phyloP scores from a whole-genome alignment of 176 grass and related monocot genomes.

The Rhynchospora breviuscula region DNA sequence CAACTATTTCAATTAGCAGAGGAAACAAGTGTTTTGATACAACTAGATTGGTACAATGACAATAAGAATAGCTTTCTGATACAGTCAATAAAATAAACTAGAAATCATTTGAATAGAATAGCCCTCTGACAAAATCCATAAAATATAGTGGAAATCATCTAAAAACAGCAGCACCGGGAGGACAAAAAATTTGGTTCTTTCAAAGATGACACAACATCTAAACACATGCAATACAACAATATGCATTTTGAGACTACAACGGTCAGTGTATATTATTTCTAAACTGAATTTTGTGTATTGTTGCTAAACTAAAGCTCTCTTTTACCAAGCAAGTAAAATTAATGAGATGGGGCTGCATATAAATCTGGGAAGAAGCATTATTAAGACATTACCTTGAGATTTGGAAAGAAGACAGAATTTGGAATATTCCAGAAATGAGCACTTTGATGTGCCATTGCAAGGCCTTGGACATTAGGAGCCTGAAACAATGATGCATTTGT shows the following conservation, averaged over 20 bases:
- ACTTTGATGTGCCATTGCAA: slow-evolving; percentile 37
- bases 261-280: neutral
- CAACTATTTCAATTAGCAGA: neutral
- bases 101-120: neutral
- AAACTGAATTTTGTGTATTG: neutral
- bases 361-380: neutral
- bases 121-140: neutral
- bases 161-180: neutral
- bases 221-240: neutral
- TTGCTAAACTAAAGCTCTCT: neutral
- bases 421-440: slow-evolving; percentile 44
- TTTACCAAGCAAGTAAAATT: neutral
- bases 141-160: neutral
- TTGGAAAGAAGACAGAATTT: slow-evolving; percentile 47
- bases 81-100: neutral
- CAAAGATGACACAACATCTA: neutral
- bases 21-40: neutral
- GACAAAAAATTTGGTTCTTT: neutral
- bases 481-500: slow-evolving; percentile 41
- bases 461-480: slow-evolving; percentile 43
- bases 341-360: neutral
- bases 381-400: slow-evolving; percentile 44
- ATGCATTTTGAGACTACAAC: neutral
- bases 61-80: neutral
- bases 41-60: neutral